These are phyloP conservation scores for Pharus latifolius DNA, from an alignment of 176 grass and related monocot genomes.

Conservation along the genomic window DNA sequence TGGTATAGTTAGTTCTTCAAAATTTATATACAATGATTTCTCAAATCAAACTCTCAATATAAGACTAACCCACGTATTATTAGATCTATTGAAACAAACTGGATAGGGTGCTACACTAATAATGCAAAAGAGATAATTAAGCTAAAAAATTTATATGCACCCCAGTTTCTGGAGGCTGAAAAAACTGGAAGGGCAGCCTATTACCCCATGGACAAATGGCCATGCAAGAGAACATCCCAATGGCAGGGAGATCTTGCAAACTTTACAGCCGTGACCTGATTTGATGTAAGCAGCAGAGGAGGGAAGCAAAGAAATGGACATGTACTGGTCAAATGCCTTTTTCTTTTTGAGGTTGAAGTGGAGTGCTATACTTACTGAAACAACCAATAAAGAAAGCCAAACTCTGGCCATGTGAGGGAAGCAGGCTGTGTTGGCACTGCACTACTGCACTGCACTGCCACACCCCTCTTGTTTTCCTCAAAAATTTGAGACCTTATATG, in stretches of 20 bases:
- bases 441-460: background rate
- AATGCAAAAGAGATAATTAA: no score
- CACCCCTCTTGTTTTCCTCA: background rate
- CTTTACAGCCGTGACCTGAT: constrained; percentile 11
- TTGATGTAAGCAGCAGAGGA: constrained; percentile 5
- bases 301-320: background rate
- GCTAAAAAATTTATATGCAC: no score
- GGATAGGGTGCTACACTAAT: no score
- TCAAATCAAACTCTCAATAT: no score
- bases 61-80: no score
- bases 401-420: background rate
- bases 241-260: background rate
- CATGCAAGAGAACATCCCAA: background rate
- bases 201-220: background rate
- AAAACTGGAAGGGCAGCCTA: background rate
- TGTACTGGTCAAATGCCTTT: constrained; percentile 15
- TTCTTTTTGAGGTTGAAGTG: background rate
- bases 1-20: no score
- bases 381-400: background rate
- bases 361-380: background rate
- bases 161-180: background rate
- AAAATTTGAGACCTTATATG: background rate
- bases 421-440: background rate
- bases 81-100: no score
- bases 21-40: no score